phyloP scores from a whole-genome alignment of 2,329 filamentous ascomycete genomes.

The Colletotrichum graminicola region DNA sequence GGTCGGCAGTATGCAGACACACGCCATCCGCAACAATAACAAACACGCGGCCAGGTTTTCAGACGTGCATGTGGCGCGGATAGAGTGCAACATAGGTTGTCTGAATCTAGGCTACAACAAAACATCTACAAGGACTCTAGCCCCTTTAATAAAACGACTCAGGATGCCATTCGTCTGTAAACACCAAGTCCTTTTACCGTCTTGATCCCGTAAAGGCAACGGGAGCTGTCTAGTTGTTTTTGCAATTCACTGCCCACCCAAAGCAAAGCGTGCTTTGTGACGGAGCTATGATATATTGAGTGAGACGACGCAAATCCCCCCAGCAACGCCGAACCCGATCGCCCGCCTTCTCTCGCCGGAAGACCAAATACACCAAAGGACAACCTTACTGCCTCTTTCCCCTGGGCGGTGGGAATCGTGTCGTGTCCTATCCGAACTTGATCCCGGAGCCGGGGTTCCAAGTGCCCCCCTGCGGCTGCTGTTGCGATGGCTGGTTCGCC shows the following conservation, averaged over 20 bases:
- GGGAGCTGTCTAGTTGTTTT: background rate
- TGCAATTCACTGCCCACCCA: background rate
- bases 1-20: too few relatives aligned
- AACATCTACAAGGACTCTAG: too few relatives aligned
- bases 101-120: too few relatives aligned
- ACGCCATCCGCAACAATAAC: too few relatives aligned
- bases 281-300: conserved; percentile 30
- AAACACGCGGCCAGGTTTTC: too few relatives aligned
- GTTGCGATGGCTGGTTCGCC: conserved; percentile 43
- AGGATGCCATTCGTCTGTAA: background rate
- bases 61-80: too few relatives aligned
- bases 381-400: background rate
- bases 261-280: background rate
- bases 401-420: conserved; percentile 28
- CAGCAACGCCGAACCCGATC: conserved; percentile 28
- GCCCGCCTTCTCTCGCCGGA: background rate
- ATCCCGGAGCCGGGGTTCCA: conserved; percentile 73
- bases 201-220: too few relatives aligned
- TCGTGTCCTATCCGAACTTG: conserved; percentile 60
- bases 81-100: too few relatives aligned
- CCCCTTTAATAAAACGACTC: too few relatives aligned
- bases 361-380: background rate
- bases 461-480: conserved; percentile 54
- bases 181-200: background rate
- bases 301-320: conserved; percentile 12